Evolutionary conservation across 1,139 yeast genomes (phyloP), one percentile per base, ranked within the genome.

Genomic region (Diutina ranongensis): DNA sequence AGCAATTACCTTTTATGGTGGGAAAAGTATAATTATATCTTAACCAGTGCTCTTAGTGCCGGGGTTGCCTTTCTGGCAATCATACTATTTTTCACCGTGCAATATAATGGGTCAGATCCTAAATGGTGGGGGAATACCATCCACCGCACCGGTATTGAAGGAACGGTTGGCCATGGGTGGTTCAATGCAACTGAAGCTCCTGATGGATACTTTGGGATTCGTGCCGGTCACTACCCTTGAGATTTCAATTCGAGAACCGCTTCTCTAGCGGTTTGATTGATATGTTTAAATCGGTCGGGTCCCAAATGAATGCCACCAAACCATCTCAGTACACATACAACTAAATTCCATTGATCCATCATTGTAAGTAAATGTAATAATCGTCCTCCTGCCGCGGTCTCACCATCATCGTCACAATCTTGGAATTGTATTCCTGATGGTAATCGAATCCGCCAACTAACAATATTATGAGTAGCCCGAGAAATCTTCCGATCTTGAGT

Each of bases 371-470:
- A 64, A 66, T 88, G 97, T 48, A 88, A 63, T 67, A 89, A 66
- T 49, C 97, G 67, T 4, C 94, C 80, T 4, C 99, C 98, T 0
- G 98, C 96, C 0, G 97, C 98, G 0, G 95, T 74, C 58, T 92
- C 99, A 3, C 98, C 98, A 58, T 92, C 98, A 58, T 94, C 98
- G 56, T 92, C 97, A 56, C 85, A 87, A 56, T 92, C 97, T 55
- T 85, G 92, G 48, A 70, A 74, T 44, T 73, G 70, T 0, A 79
- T 72, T 0, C 78, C 81, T 31, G 72, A 67, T 0, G 60, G 62
- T 22, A 73, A 66, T 50, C 70, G 70, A 2, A 89, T 83, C 51
- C 97, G 66, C 83, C 92, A 89, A 0, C 95, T 89, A 22, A 80
- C 76, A 76, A 92, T 89, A 52, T 83, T 81, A 61, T 92, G 97